A percentile compares a stretch with the other conserved stretches of the same genome.
phyloP scores from a whole-genome alignment of 306 rosid genomes.

The Begonia loranthoides region DNA sequence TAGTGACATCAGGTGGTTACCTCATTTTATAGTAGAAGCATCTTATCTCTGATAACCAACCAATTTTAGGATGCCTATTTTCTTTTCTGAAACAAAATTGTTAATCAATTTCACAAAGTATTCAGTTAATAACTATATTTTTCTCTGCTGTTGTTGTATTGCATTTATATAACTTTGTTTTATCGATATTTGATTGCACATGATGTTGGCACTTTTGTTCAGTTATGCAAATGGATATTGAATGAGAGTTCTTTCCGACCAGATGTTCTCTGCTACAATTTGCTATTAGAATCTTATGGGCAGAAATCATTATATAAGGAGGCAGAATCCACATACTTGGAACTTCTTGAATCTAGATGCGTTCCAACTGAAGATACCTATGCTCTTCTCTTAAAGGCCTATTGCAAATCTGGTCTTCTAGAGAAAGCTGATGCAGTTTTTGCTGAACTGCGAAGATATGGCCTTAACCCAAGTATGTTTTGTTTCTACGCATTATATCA shows the following conservation, averaged over 20 bases:
- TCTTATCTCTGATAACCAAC: too few species aligned
- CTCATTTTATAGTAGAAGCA: too few species aligned
- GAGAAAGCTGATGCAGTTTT: constrained; percentile 76
- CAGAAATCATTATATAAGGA: constrained; percentile 54
- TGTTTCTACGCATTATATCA: not conserved
- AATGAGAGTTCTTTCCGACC: constrained; percentile 71
- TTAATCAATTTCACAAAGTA: too few species aligned
- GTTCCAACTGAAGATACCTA: constrained; percentile 88
- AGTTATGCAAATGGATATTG: constrained; percentile 84
- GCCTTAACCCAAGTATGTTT: constrained; percentile 63
- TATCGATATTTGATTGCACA: too few species aligned
- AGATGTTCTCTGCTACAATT: constrained; percentile 84
- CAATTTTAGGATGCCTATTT: too few species aligned
- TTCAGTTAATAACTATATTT: too few species aligned
- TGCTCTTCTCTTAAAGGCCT: constrained; percentile 80
- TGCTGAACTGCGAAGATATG: constrained; percentile 60
- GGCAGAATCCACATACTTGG: constrained; percentile 67
- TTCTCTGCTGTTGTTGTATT: too few species aligned
- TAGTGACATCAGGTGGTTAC: too few species aligned
- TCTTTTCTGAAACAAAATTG: too few species aligned
- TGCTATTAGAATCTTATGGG: constrained; percentile 81
- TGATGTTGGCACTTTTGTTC: constrained; percentile 9
- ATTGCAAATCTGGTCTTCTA: constrained; percentile 59
- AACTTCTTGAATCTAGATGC: constrained; percentile 64
- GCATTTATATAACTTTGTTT: too few species aligned